These are phyloP conservation scores for Phalaenopsis aphrodite DNA, from an alignment of 106 monocot species.

Conservation along the genomic window DNA sequence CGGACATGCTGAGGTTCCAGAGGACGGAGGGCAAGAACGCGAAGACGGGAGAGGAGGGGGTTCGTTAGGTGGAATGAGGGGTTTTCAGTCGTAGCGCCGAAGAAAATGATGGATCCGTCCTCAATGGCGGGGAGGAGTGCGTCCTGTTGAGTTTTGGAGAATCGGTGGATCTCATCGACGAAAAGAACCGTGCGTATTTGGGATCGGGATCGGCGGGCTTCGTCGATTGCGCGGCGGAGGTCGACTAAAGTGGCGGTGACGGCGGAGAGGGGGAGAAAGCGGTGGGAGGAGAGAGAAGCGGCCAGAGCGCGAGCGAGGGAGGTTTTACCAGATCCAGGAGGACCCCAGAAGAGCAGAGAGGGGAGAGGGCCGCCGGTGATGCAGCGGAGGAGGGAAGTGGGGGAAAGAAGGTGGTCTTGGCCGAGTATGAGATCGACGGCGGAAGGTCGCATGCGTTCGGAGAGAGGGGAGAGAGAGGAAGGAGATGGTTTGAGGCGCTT, in stretches of 20 bases:
- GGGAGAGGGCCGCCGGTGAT: constrained; percentile 22
- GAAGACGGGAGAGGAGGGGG: constrained; percentile 76
- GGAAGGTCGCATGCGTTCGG: constrained; percentile 69
- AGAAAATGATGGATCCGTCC: constrained; percentile 61
- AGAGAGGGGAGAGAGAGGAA: constrained; percentile 33
- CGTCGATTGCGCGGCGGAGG: constrained; percentile 12
- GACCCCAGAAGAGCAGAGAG: constrained; percentile 77
- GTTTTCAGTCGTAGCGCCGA: constrained; percentile 86
- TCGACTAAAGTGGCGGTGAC: too few species aligned
- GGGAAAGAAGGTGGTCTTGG: constrained; percentile 66
- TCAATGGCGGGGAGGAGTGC: constrained; percentile 78
- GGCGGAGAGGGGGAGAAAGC: too few species aligned
- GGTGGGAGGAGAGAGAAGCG: constrained; percentile 12
- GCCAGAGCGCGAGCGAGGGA: constrained; percentile 68
- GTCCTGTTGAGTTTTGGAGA: constrained; percentile 59
- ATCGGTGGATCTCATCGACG: constrained; percentile 84
- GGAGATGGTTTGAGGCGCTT: constrained; percentile 12
- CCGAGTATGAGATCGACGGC: constrained; percentile 45
- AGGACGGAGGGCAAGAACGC: constrained; percentile 52
- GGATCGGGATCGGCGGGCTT: constrained; percentile 23
- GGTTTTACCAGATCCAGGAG: constrained; percentile 76
- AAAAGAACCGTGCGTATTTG: constrained; percentile 47
- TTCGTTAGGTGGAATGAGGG: constrained; percentile 89
- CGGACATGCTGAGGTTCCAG: constrained; percentile 38
- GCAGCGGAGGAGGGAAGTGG: constrained; percentile 31